Conservation (phyloP, 2,329 filamentous ascomycete species). For the Venturia oleaginea region DNA sequence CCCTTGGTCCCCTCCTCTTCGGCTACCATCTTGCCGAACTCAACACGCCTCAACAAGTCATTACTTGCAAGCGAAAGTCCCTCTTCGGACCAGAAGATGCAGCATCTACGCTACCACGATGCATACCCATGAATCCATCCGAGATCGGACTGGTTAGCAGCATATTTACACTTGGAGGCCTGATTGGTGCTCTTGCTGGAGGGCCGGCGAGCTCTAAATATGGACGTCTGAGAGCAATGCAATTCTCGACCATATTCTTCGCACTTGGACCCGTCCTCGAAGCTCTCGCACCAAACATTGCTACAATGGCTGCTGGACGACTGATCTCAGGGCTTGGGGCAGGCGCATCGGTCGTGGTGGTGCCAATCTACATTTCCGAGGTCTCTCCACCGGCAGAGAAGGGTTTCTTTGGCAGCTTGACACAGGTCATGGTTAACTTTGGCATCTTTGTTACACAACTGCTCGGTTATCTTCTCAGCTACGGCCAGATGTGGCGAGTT, state of each 20-base stretch:
- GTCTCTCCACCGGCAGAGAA: constrained; percentile 61
- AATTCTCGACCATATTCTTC: constrained; percentile 67
- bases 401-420: constrained; percentile 74
- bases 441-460: constrained; percentile 79
- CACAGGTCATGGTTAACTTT: constrained; percentile 87
- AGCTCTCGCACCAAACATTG: constrained; percentile 59
- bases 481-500: constrained; percentile 69
- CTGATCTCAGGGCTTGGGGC: constrained; percentile 75
- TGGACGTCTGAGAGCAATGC: constrained; percentile 69
- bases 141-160: constrained; percentile 82
- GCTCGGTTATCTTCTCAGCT: constrained; percentile 79
- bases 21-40: constrained; percentile 88
- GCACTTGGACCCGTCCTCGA: constrained; percentile 67
- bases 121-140: constrained; percentile 76
- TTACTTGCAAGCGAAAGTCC: constrained; percentile 67
- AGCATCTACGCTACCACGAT: constrained; percentile 51
- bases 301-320: constrained; percentile 62
- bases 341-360: constrained; percentile 83
- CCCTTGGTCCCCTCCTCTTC: constrained; percentile 84
- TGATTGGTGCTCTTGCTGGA: constrained; percentile 70
- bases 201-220: constrained; percentile 70
- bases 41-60: constrained; percentile 88
- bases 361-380: constrained; percentile 91
- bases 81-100: constrained; percentile 22
- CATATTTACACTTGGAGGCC: constrained; percentile 81